These are phyloP conservation scores for Epichloe bromicola DNA, from an alignment of 2,329 filamentous ascomycete genomes.

Conservation along the genomic window DNA sequence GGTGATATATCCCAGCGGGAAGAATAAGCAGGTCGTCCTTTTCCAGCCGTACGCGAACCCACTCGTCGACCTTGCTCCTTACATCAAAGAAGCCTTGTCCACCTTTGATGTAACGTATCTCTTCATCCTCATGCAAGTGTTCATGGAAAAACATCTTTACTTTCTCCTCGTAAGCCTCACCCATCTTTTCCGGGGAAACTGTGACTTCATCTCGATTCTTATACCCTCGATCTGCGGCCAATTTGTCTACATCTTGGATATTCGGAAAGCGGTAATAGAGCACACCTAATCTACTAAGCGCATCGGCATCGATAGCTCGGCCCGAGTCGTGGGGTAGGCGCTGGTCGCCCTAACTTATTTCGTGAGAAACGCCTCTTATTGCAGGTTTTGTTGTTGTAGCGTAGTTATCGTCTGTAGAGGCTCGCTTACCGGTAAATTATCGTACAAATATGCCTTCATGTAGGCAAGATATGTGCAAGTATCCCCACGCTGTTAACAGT, in stretches of 20 bases:
- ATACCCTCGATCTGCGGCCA: slow-evolving; percentile 68
- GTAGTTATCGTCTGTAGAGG: neutral
- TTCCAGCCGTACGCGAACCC: slow-evolving; percentile 75
- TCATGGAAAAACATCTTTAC: slow-evolving; percentile 90
- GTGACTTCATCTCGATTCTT: slow-evolving; percentile 91
- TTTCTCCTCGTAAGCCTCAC: slow-evolving; percentile 79
- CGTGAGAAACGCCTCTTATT: neutral
- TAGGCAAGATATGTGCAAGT: neutral
- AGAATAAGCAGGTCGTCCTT: slow-evolving; percentile 88
- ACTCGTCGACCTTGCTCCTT: slow-evolving; percentile 65
- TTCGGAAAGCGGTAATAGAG: slow-evolving; percentile 58
- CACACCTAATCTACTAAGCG: slow-evolving; percentile 66
- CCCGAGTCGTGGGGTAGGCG: slow-evolving; percentile 82
- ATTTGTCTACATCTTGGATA: slow-evolving; percentile 53
- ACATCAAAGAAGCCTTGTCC: slow-evolving; percentile 93
- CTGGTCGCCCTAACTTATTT: slow-evolving; percentile 65
- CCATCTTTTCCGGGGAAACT: slow-evolving; percentile 77
- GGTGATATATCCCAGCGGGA: slow-evolving; percentile 90
- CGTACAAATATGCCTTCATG: slow-evolving; percentile 48
- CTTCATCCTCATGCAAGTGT: slow-evolving; percentile 95
- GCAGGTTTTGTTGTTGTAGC: neutral
- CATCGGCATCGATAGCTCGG: slow-evolving; percentile 47
- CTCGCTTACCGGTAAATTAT: slow-evolving; percentile 37
- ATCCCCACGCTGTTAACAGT: neutral
- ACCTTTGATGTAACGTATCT: slow-evolving; percentile 87